phyloP scores from a whole-genome alignment of 2,329 filamentous ascomycete genomes.

The Penicillium verrucosum region DNA sequence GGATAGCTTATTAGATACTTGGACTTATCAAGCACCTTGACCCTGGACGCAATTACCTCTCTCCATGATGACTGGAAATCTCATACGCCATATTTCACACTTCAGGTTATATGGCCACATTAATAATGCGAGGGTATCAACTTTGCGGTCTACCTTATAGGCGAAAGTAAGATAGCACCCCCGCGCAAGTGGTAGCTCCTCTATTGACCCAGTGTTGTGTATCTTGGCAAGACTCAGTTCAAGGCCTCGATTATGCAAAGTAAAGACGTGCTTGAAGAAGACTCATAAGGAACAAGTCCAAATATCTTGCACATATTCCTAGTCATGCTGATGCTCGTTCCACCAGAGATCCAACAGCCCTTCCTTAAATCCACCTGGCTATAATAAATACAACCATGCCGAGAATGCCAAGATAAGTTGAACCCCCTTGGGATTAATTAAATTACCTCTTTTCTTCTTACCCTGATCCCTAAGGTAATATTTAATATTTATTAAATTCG shows the following conservation, averaged over 20 bases:
- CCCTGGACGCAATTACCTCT: neutral
- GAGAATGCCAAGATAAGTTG: too few species aligned
- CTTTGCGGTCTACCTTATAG: neutral
- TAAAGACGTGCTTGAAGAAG: neutral
- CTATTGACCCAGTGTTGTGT: neutral
- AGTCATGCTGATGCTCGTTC: neutral
- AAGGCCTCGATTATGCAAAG: neutral
- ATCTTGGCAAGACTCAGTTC: neutral
- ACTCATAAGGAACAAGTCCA: neutral
- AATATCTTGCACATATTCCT: neutral
- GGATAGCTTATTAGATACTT: neutral
- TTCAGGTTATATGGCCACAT: neutral
- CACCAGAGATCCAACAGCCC: neutral
- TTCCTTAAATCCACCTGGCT: too few species aligned
- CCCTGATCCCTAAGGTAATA: too few species aligned
- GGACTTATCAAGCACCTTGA: neutral
- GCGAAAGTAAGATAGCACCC: neutral
- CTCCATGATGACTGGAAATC: neutral
- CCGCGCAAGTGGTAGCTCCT: neutral
- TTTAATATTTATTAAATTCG: too few species aligned
- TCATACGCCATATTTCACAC: neutral
- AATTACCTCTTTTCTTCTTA: too few species aligned
- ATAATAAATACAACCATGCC: too few species aligned
- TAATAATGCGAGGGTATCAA: neutral
- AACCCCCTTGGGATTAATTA: too few species aligned